A percentile compares a stretch with the other conserved stretches of the same genome.
phyloP scores from a whole-genome alignment of 805 yeast species.

The Teunomyces atbi region DNA sequence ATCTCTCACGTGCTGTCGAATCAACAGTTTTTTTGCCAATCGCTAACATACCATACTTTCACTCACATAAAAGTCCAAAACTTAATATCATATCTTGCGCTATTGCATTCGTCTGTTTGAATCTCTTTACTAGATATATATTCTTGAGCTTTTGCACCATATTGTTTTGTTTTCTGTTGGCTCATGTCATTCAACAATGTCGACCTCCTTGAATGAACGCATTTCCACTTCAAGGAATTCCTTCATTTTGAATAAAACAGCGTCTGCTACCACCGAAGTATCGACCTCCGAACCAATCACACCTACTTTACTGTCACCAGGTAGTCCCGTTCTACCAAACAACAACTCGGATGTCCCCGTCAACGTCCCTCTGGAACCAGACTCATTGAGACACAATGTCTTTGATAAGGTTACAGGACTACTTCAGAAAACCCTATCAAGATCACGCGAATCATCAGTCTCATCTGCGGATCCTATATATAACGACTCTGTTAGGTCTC shows the following conservation, averaged over 20 bases:
- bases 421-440: constrained; percentile 23
- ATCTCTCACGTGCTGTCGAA: constrained; percentile 5
- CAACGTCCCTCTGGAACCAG: background rate
- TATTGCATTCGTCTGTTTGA: background rate
- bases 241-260: constrained; percentile 2
- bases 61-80: background rate
- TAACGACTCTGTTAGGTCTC: constrained; percentile 2
- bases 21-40: constrained; percentile 2
- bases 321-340: background rate
- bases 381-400: constrained; percentile 19
- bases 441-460: constrained; percentile 11
- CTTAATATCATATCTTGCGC: background rate
- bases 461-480: constrained; percentile 6
- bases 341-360: background rate
- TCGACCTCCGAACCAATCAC: constrained; percentile 9
- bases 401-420: constrained; percentile 34
- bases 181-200: constrained; percentile 1
- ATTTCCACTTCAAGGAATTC: constrained; percentile 4
- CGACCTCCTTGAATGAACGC: constrained; percentile 2
- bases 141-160: background rate
- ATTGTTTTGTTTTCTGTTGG: background rate
- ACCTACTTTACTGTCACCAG: constrained; percentile 6
- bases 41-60: constrained; percentile 1
- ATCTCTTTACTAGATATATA: background rate
- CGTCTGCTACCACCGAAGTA: constrained; percentile 9